Conservation (phyloP, 768 basidiomycete genomes). For the Suillus occidentalis region DNA sequence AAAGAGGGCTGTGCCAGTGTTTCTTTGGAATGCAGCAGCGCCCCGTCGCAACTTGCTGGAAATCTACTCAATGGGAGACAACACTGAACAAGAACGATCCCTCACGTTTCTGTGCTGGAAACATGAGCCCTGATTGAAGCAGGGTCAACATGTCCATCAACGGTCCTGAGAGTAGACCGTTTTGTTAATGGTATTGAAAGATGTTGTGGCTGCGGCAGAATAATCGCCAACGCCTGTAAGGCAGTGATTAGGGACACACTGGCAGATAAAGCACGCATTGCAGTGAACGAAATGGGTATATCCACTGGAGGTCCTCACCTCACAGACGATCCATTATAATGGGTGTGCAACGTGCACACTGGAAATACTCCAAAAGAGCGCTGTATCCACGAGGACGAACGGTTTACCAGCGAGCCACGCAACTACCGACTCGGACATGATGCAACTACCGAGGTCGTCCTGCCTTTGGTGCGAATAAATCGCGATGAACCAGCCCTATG, state of each 20-base stretch:
- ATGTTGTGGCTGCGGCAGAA: constrained; percentile 13
- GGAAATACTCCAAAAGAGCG: not conserved
- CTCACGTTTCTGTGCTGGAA: constrained; percentile 11
- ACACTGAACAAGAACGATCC: not conserved
- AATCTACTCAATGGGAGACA: constrained; percentile 8
- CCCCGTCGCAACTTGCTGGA: constrained; percentile 23
- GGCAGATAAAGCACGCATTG: constrained; percentile 14
- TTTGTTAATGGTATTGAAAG: constrained; percentile 22
- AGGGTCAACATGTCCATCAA: constrained; percentile 20
- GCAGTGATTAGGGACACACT: constrained; percentile 8
- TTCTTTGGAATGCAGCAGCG: constrained; percentile 9
- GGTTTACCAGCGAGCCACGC: not conserved
- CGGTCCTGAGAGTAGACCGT: constrained; percentile 8
- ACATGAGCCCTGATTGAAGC: constrained; percentile 16
- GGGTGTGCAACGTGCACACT: not conserved
- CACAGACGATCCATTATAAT: not conserved
- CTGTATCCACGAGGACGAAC: not conserved
- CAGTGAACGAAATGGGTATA: not conserved
- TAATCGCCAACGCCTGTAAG: constrained; percentile 18
- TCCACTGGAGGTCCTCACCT: not conserved
- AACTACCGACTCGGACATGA: not conserved
- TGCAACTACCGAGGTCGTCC: not conserved
- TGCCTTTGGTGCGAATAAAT: not conserved
- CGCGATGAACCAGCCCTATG: not conserved
- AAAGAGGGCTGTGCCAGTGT: not conserved